Base-by-base conservation (phyloP, 2,329 filamentous ascomycete species). In the Penicillium brasilianum region DNA sequence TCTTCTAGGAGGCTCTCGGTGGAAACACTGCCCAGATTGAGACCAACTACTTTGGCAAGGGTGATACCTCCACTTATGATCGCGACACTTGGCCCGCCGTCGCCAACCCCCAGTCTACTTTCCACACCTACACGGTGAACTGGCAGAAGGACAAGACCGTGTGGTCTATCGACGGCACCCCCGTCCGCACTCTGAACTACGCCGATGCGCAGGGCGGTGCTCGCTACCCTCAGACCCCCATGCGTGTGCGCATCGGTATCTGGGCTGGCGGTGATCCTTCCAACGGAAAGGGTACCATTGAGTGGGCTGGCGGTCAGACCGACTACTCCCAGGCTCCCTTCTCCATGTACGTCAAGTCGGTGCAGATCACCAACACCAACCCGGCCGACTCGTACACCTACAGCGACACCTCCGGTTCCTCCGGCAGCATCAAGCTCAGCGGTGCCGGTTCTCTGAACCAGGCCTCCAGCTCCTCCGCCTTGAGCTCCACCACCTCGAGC, bases 21-120 rank as follows among this genome's bases (percentile, higher is more conserved):
- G 70, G 74, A 28, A 69, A 76, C 54, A 72, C 67, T 20, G 71
- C 65, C 41, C 64, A 72, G 54, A 74, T 80, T 36, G 93, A 98
- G 79, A 91, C 90, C 71, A 98, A 99, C 80, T 99, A 96, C 81
- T 99, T 98, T 71, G 92, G 93, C 77, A 97, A 98, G 80, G 95
- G 94, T 58, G 85, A 92, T 69, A 93, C 91, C 0, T 68, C 72
- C 4, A 85, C 86, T 13, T 96, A 95, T 81, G 92, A 96, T 79
- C 90, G 94, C 60, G 93, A 90, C 63, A 89, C 90, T 61, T 93
- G 91, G 76, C 90, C 93, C 76, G 78, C 86, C 1, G 81, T 88
- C 71, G 69, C 81, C 65, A 78, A 84, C 71, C 94, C 90, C 59
- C 78, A 81, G 66, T 71, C 74, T 28, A 65, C 63, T 37, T 80